Conservation (phyloP, 2,329 filamentous ascomycete species). For the Xylaria sp. region DNA sequence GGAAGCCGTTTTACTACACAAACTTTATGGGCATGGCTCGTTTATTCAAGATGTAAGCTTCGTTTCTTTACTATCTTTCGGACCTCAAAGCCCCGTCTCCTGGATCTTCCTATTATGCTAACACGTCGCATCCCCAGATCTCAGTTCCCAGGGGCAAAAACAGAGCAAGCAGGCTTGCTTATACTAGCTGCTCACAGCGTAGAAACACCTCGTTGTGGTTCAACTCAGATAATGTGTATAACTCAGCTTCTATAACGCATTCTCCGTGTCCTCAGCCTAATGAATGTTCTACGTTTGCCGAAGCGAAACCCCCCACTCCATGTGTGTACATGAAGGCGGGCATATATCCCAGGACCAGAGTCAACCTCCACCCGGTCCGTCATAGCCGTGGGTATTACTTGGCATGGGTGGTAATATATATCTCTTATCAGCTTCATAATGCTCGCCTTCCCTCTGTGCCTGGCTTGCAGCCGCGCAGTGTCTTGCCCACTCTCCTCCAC, state of each 20-base stretch:
- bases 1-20: conserved; percentile 20
- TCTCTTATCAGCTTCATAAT: conserved; percentile 36
- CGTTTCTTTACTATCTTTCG: conserved; percentile 2
- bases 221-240: neutral
- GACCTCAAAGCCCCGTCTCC: neutral
- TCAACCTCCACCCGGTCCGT: conserved; percentile 39
- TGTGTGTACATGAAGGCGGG: conserved; percentile 23
- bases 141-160: neutral
- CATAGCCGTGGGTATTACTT: conserved; percentile 37
- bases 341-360: conserved; percentile 29
- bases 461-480: conserved; percentile 24
- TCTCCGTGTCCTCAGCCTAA: conserved; percentile 22
- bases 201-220: conserved; percentile 11
- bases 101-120: neutral
- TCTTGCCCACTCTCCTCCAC: conserved; percentile 43
- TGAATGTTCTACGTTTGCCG: conserved; percentile 30
- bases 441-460: conserved; percentile 21
- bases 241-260: conserved; percentile 5
- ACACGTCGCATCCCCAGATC: conserved; percentile 7
- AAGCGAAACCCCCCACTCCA: conserved; percentile 32
- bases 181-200: conserved; percentile 3
- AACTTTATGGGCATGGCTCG: conserved; percentile 8
- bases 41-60: conserved; percentile 2
- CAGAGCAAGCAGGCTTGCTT: conserved; percentile 6
- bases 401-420: conserved; percentile 38